A percentile compares a stretch with the other conserved stretches of the same genome.
phyloP scores from a whole-genome alignment of 2,329 filamentous ascomycete genomes.

The Chalaropsis thielavioides region DNA sequence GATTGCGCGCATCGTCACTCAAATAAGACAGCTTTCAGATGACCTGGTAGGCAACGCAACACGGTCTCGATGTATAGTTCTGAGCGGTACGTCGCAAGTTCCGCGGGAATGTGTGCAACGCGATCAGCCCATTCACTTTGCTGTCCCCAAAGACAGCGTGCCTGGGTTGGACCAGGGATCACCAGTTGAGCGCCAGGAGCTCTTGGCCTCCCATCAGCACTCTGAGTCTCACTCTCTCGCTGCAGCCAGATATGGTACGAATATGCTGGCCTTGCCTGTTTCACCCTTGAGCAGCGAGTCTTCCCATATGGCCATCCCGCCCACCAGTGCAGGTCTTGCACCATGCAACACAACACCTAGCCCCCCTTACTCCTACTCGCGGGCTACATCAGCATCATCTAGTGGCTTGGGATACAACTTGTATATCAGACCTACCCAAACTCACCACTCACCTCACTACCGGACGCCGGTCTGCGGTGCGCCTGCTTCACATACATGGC shows the following conservation, averaged over 20 bases:
- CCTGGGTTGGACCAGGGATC: background rate
- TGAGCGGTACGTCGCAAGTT: background rate
- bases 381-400: background rate
- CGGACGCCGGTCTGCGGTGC: background rate
- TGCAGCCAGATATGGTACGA: background rate
- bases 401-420: background rate
- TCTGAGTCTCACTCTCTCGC: background rate
- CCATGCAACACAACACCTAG: background rate
- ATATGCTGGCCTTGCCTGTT: background rate
- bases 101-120: background rate
- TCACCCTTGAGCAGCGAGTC: background rate
- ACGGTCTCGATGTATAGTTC: background rate
- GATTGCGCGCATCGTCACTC: background rate
- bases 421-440: background rate
- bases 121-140: background rate
- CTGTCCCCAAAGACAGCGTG: background rate
- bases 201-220: too few relatives aligned
- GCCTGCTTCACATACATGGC: background rate
- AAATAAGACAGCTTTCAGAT: background rate
- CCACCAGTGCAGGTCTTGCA: background rate
- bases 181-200: background rate
- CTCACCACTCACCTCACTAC: background rate
- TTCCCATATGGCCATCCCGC: background rate
- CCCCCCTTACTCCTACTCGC: background rate
- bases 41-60: background rate